Evolutionary conservation across 163 green algal genomes (phyloP), one percentile per base, ranked within the genome.

Genomic region (Chlorella variabilis): DNA sequence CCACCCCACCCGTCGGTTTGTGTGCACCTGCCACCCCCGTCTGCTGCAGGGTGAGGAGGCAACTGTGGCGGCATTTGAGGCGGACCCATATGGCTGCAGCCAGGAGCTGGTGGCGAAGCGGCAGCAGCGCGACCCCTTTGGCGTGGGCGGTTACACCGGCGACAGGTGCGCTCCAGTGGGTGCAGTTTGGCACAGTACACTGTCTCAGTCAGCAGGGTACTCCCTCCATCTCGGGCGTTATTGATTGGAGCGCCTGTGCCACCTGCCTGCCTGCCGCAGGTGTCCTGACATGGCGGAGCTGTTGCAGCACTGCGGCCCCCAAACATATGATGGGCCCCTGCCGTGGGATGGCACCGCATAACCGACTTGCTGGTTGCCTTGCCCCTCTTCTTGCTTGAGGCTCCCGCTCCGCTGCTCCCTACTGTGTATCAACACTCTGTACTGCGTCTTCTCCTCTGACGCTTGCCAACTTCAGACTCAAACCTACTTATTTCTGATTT

Each of bases 1-100:
- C n/a, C n/a, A n/a, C n/a, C n/a, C n/a, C n/a, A 58, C 31, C 31
- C 21, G 20, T 7, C 20, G 49, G 11, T 2, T 6, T 11, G 9
- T 78, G 25, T 39, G 2, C 31, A 25, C 33, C 25, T n/a, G 36
- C 51, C 21, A 3, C 48, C 31, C 39, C 25, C n/a, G n/a, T n/a
- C n/a, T n/a, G n/a, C n/a, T 58, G 59, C 56, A 89, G 78, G 85
- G 82, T 3, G 91, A 96, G 84, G 78, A 83, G 1, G 63, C 80
- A 8, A 94, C 89, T 3, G 78, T 88, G n/a, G 71, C 80, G 4
- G 85, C 85, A 0, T 96, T 94, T 73, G 71, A 77, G 25, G 33
- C 86, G 0, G 90, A 95, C 82, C 90, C 89, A 0, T 96, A 95
- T 81, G 93, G 92, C 29, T 96, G 92, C 87, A 29, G 84, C 29